Conservation (phyloP, 257 asterid species). For the Gentiana straminea region DNA sequence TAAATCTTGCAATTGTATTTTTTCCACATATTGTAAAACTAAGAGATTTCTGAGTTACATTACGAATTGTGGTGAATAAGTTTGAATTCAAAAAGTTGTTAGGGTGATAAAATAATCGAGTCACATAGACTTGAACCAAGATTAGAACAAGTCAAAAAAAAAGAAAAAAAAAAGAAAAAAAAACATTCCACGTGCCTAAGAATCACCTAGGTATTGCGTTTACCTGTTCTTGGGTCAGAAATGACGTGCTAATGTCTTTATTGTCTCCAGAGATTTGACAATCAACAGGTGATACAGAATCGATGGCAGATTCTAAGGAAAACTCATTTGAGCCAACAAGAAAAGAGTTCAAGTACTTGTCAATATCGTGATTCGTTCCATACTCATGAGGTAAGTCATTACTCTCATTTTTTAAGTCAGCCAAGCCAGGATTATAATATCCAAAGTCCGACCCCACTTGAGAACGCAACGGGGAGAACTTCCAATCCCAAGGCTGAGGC, state of each 20-base stretch:
- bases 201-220: not conserved
- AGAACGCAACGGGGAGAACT: slow-evolving; percentile 59
- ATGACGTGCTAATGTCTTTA: not conserved
- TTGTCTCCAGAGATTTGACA: slow-evolving; percentile 6
- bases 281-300: slow-evolving; percentile 9
- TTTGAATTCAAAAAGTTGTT: no score
- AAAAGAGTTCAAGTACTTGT: slow-evolving; percentile 47
- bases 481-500: slow-evolving; percentile 34
- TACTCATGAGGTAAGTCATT: slow-evolving; percentile 27
- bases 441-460: slow-evolving; percentile 53
- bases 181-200: no score
- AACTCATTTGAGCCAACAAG: slow-evolving; percentile 41
- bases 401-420: slow-evolving; percentile 20
- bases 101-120: no score
- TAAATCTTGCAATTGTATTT: no score
- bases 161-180: no score
- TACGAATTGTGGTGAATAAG: no score
- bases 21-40: no score
- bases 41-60: no score
- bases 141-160: no score
- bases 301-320: slow-evolving; percentile 15
- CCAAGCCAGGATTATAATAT: slow-evolving; percentile 14
- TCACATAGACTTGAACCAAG: no score
- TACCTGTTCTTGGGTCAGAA: slow-evolving; percentile 39
- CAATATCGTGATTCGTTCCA: slow-evolving; percentile 50